Evolutionary conservation across 139 green algal genomes (phyloP).

Genomic region (Tetraselmis striata): DNA sequence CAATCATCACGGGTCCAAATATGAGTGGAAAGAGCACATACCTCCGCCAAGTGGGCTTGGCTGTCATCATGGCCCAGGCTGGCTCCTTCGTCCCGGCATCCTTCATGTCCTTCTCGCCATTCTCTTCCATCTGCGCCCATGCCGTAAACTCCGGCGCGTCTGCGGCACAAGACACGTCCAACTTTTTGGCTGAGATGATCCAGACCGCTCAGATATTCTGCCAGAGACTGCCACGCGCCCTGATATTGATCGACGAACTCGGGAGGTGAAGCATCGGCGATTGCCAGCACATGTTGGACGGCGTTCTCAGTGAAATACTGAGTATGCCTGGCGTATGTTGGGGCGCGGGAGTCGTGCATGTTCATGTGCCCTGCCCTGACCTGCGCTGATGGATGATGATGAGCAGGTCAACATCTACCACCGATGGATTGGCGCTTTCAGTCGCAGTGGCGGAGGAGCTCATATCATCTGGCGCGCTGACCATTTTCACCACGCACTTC

Average conservation of each 20-base stretch:
- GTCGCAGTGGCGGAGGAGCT: not conserved
- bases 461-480: not conserved
- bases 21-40: constrained; percentile 16
- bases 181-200: not conserved
- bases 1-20: constrained; percentile 14
- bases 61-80: constrained; percentile 8
- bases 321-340: too few species aligned
- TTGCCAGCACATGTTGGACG: too few species aligned
- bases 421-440: not conserved
- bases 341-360: too few species aligned
- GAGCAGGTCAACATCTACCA: not conserved
- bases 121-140: not conserved
- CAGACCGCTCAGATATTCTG: not conserved
- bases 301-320: too few species aligned
- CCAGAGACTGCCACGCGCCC: not conserved
- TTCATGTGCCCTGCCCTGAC: too few species aligned
- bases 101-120: not conserved
- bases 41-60: constrained; percentile 6
- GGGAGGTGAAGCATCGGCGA: too few species aligned
- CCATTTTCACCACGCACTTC: not conserved
- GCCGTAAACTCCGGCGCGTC: not conserved
- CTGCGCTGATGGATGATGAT: too few species aligned
- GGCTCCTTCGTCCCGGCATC: constrained; percentile 9
- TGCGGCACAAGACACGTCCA: not conserved
- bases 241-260: not conserved